These are phyloP conservation scores for Echites panduratus DNA, from an alignment of 257 asterid genomes.

Conservation along the genomic window DNA sequence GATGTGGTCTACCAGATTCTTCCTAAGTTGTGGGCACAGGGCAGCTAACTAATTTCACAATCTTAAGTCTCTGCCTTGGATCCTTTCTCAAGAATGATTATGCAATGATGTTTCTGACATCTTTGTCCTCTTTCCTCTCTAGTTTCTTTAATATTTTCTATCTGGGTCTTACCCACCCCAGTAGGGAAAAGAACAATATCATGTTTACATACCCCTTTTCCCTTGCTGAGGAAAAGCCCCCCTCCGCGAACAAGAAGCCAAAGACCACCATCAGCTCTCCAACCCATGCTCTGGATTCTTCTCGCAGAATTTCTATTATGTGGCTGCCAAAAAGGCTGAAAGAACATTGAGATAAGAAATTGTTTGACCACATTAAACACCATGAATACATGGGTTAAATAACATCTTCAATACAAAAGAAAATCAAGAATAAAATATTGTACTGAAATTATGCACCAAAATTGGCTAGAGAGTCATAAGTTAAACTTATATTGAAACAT, in stretches of 20 bases:
- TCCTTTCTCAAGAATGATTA: not conserved
- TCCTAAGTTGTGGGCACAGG: not conserved
- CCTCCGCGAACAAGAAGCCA: constrained; percentile 99
- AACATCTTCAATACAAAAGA: constrained; percentile 4
- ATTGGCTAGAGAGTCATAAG: no score
- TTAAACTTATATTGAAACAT: not conserved
- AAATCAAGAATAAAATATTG: not conserved
- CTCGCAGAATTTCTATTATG: constrained; percentile 94
- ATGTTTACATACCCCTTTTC: constrained; percentile 68
- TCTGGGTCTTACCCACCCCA: not conserved
- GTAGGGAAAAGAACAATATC: not conserved
- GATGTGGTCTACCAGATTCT: not conserved
- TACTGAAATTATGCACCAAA: not conserved
- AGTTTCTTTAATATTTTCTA: not conserved
- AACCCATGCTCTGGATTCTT: constrained; percentile 96
- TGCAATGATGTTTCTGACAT: not conserved
- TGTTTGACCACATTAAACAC: not conserved
- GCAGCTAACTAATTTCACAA: not conserved
- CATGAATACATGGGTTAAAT: not conserved
- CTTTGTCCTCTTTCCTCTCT: not conserved
- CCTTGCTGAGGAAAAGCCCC: constrained; percentile 93
- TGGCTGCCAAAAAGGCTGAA: constrained; percentile 95
- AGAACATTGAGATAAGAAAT: constrained; percentile 7
- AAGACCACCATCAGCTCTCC: constrained; percentile 99
- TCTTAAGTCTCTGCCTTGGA: not conserved